These are phyloP conservation scores for Zoysia japonica DNA, from an alignment of 176 grass and related monocot genomes.

Conservation along the genomic window DNA sequence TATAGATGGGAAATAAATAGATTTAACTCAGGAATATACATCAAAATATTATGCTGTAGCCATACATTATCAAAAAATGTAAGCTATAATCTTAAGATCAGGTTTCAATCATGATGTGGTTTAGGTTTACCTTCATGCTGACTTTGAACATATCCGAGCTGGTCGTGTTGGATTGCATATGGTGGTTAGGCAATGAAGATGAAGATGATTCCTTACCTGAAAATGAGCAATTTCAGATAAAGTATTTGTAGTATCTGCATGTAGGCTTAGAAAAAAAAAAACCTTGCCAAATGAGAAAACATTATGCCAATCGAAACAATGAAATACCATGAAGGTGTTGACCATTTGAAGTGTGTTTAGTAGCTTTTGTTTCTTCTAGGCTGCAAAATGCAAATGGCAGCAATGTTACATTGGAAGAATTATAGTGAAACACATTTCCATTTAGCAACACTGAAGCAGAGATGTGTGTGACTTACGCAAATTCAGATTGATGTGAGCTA, in stretches of 20 bases:
- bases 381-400: constrained; percentile 50
- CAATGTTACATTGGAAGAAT: constrained; percentile 8
- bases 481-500: constrained; percentile 44
- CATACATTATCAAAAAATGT: constrained; percentile 12
- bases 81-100: constrained; percentile 4
- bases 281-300: background rate
- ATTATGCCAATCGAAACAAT: constrained; percentile 13
- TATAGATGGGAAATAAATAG: background rate
- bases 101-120: constrained; percentile 7
- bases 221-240: constrained; percentile 34
- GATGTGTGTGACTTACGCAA: constrained; percentile 42
- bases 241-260: background rate
- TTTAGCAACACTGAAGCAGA: constrained; percentile 16
- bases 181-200: constrained; percentile 47
- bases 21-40: background rate
- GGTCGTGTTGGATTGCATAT: constrained; percentile 37
- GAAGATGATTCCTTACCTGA: constrained; percentile 51
- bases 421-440: background rate
- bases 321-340: constrained; percentile 66
- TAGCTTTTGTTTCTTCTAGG: constrained; percentile 55
- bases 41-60: background rate
- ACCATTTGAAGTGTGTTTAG: constrained; percentile 57
- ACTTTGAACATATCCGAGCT: constrained; percentile 42
- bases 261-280: constrained; percentile 10
- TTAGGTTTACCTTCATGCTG: constrained; percentile 63